Evolutionary conservation across 495 filamentous ascomycete genomes (phyloP).

Genomic region (Tuber indicum): DNA sequence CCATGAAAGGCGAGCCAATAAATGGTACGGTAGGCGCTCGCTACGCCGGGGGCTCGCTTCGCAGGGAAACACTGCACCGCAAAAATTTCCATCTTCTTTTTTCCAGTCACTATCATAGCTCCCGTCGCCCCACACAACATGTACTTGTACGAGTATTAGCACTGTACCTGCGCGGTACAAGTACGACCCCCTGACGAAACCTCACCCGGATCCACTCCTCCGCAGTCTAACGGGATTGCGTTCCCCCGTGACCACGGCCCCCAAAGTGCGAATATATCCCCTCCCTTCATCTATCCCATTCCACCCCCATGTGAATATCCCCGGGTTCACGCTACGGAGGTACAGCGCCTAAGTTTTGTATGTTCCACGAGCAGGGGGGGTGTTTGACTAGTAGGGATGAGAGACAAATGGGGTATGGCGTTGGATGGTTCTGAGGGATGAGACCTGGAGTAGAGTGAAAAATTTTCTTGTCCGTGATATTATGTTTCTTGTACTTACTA

Average conservation of each 20-base stretch:
- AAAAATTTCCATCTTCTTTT: neutral
- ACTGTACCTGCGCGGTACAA: neutral
- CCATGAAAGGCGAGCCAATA: too few species aligned
- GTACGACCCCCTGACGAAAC: neutral
- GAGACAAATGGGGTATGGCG: too few species aligned
- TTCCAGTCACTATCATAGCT: neutral
- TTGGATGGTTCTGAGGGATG: too few species aligned
- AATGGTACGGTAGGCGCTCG: too few species aligned
- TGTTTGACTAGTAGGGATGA: too few species aligned
- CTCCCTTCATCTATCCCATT: neutral
- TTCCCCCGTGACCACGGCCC: neutral
- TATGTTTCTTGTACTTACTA: too few species aligned
- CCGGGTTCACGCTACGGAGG: neutral
- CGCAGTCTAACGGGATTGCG: neutral
- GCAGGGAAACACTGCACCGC: neutral
- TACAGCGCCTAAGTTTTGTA: too few species aligned
- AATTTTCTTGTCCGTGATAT: too few species aligned
- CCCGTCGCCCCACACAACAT: neutral
- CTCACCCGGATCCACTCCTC: neutral
- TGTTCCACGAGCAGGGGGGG: too few species aligned
- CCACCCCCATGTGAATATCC: neutral
- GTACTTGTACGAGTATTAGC: neutral
- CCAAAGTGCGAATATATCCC: neutral
- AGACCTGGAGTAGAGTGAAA: too few species aligned
- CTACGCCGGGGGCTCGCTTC: too few species aligned